Percentiles rank a stretch among this genome's conserved stretches.
These are phyloP conservation scores for Sphagnum contortum DNA, from an alignment of 225 moss, liverwort and hornwort species.

Conservation along the genomic window DNA sequence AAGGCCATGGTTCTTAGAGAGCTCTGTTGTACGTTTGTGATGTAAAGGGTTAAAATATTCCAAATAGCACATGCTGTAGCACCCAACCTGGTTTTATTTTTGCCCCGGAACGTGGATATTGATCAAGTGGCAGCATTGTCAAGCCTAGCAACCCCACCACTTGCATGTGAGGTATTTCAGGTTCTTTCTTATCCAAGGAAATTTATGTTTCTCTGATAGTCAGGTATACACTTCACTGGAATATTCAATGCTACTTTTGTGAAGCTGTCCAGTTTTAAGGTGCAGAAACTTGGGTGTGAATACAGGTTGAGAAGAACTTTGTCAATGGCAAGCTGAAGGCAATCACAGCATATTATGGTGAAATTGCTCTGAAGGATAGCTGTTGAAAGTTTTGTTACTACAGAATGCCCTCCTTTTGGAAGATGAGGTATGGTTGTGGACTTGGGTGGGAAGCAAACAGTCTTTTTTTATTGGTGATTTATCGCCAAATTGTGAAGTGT, in stretches of 20 bases:
- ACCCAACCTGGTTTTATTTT: conserved; percentile 63
- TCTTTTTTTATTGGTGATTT: too few relatives aligned
- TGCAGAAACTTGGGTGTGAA: too few relatives aligned
- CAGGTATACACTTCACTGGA: too few relatives aligned
- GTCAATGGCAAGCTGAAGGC: conserved; percentile 77
- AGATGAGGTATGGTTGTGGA: too few relatives aligned
- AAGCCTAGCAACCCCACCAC: conserved; percentile 66
- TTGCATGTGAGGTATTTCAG: conserved; percentile 59
- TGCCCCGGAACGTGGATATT: conserved; percentile 81
- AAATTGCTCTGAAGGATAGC: conserved; percentile 18
- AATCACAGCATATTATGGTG: conserved; percentile 84
- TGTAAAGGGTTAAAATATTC: conserved; percentile 62
- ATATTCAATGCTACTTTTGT: too few relatives aligned
- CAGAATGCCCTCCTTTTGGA: neutral
- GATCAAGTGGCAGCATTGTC: conserved; percentile 66
- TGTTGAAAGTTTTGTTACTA: too few relatives aligned
- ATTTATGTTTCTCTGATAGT: too few relatives aligned
- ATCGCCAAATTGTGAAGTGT: too few relatives aligned
- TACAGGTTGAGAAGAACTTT: conserved; percentile 76
- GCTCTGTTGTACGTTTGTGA: neutral
- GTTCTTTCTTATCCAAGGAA: too few relatives aligned
- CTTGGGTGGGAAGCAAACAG: too few relatives aligned
- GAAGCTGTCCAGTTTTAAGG: too few relatives aligned
- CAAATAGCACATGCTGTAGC: conserved; percentile 62
- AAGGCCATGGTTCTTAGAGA: too few relatives aligned